A percentile compares a stretch with the other conserved stretches of the same genome.
These are phyloP conservation scores for Colletotrichum filicis DNA, from an alignment of 2,329 filamentous ascomycete genomes.

Conservation along the genomic window DNA sequence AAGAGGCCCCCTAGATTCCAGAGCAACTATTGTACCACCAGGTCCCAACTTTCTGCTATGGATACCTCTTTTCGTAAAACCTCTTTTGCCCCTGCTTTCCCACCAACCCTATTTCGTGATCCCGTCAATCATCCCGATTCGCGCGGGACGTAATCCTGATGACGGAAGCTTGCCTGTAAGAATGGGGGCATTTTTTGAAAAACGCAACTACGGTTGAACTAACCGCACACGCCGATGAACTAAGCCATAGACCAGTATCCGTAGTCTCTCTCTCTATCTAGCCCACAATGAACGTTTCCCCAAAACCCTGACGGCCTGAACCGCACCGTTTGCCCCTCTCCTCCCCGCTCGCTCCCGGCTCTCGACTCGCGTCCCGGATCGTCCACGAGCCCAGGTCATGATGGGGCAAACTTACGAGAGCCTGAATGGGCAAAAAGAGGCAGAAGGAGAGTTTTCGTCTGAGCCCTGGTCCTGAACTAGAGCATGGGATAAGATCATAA, in stretches of 20 bases:
- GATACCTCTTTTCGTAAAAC: too few relatives aligned
- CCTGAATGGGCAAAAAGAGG: neutral
- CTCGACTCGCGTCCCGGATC: neutral
- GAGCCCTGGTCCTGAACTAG: too few relatives aligned
- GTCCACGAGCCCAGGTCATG: neutral
- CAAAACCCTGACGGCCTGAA: neutral
- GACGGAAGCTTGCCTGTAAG: constrained; percentile 8
- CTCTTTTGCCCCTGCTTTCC: constrained; percentile 11
- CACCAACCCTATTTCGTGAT: neutral
- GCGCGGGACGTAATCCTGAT: neutral
- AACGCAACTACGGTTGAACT: neutral
- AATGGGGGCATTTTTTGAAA: neutral
- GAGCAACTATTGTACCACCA: too few relatives aligned
- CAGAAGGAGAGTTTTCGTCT: too few relatives aligned
- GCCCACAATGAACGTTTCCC: neutral
- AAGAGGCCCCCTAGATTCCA: constrained; percentile 31
- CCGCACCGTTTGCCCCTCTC: neutral
- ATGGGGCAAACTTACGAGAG: neutral
- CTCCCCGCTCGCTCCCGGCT: neutral
- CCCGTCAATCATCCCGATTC: neutral
- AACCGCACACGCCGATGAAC: too few relatives aligned
- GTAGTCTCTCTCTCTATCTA: neutral
- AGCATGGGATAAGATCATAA: too few relatives aligned
- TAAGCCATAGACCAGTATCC: neutral
- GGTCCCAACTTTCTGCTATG: neutral